Conservation (phyloP, 1,284 basidiomycete species). For the Apiotrichum akiyoshidainum region DNA sequence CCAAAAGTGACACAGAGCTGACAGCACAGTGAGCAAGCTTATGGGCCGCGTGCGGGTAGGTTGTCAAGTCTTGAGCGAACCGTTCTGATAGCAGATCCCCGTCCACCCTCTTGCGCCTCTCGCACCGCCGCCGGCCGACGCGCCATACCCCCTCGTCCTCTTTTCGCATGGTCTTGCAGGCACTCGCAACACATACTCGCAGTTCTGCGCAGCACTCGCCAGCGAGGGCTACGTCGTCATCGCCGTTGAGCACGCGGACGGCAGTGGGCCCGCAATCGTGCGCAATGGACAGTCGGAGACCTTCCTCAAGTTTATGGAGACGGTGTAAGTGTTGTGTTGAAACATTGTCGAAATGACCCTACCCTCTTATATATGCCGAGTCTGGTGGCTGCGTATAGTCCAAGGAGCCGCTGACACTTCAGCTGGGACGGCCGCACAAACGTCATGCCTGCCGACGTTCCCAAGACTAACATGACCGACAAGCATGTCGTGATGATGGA, state of each 20-base stretch:
- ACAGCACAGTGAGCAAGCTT: background rate
- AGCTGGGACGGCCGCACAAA: conserved; percentile 1
- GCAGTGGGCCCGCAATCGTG: conserved; percentile 59
- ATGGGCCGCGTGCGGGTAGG: background rate
- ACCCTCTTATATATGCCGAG: too few species aligned
- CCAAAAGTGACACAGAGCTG: background rate
- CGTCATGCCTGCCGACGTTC: background rate
- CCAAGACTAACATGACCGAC: background rate
- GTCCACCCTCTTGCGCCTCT: background rate
- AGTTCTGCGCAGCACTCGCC: conserved; percentile 66
- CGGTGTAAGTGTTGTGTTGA: conserved; percentile 53
- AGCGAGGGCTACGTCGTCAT: conserved; percentile 71
- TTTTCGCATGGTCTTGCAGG: conserved; percentile 82
- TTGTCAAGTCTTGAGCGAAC: background rate
- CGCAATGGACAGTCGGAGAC: conserved; percentile 7
- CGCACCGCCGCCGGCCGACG: background rate
- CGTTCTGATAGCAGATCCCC: conserved; percentile 2
- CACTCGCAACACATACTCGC: conserved; percentile 63
- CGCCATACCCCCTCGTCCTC: conserved; percentile 65
- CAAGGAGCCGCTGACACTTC: too few species aligned
- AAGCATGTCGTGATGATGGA: conserved; percentile 26
- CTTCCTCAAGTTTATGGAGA: conserved; percentile 53
- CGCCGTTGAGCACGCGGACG: conserved; percentile 73
- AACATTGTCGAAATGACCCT: too few species aligned
- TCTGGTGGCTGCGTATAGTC: too few species aligned